These are phyloP conservation scores for Wickerhamiella alocasiicola DNA, from an alignment of 805 yeast genomes.

Conservation along the genomic window DNA sequence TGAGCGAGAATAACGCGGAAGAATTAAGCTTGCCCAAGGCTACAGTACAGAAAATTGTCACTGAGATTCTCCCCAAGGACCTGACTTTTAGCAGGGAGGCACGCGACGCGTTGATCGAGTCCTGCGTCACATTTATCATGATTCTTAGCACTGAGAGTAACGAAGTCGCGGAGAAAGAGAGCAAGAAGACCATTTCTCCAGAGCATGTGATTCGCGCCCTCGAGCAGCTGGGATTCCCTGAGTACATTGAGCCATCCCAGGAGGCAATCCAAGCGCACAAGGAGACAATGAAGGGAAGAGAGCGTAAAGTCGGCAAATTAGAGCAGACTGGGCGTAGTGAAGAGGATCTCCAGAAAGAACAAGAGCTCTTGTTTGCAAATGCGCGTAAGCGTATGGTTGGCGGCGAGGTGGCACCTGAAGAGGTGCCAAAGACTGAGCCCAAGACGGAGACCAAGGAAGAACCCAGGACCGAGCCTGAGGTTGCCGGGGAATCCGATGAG, in stretches of 20 bases:
- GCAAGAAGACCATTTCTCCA: conserved; percentile 90
- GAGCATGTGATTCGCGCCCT: conserved; percentile 91
- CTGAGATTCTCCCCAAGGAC: conserved; percentile 83
- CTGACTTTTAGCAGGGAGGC: conserved; percentile 84
- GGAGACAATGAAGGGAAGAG: conserved; percentile 73
- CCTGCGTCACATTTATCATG: conserved; percentile 93
- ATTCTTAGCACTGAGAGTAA: conserved; percentile 84
- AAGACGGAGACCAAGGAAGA: conserved; percentile 1
- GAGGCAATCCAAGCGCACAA: conserved; percentile 76
- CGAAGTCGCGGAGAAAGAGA: conserved; percentile 91
- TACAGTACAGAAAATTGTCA: conserved; percentile 87
- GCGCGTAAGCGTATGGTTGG: conserved; percentile 22
- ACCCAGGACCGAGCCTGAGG: not conserved
- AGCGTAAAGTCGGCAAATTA: conserved; percentile 81
- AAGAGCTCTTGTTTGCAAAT: conserved; percentile 69
- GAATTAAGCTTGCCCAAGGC: conserved; percentile 40
- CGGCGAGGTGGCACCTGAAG: not conserved
- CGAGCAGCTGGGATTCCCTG: conserved; percentile 72
- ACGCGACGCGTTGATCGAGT: conserved; percentile 86
- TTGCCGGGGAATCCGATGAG: conserved; percentile 4
- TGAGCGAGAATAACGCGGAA: conserved; percentile 23
- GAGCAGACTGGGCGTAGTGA: conserved; percentile 86
- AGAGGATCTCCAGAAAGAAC: conserved; percentile 83
- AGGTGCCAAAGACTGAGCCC: not conserved
- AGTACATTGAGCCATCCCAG: conserved; percentile 71